These are phyloP conservation scores for Globisporangium rhizosaccharum DNA, from an alignment of 352 stramenopile species.

Conservation along the genomic window DNA sequence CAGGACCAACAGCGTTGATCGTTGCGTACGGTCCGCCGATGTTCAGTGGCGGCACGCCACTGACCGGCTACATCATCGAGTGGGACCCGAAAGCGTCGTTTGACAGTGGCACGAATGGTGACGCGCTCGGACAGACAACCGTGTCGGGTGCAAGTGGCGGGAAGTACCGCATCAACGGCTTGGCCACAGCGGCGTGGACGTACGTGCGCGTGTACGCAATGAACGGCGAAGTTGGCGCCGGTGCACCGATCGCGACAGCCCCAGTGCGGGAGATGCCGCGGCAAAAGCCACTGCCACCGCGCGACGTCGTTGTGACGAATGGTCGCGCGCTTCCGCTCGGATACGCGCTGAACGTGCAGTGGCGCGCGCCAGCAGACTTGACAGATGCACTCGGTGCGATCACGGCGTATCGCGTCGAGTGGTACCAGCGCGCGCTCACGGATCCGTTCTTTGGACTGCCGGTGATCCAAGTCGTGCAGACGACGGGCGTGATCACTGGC, in stretches of 20 bases:
- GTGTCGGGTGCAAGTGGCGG: constrained; percentile 15
- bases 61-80: constrained; percentile 90
- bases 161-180: constrained; percentile 42
- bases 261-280: constrained; percentile 63
- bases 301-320: constrained; percentile 32
- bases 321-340: constrained; percentile 30
- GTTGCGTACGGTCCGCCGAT: constrained; percentile 73
- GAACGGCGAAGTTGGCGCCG: constrained; percentile 50
- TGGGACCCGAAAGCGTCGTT: constrained; percentile 84
- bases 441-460: constrained; percentile 54
- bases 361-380: constrained; percentile 30
- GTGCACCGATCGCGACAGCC: constrained; percentile 31
- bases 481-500: constrained; percentile 35
- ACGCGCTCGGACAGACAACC: constrained; percentile 41
- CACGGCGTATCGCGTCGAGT: constrained; percentile 56
- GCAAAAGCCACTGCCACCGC: constrained; percentile 37
- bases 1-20: constrained; percentile 58
- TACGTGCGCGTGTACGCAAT: constrained; percentile 72
- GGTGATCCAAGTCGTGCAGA: constrained; percentile 49
- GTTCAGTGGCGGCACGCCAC: constrained; percentile 82
- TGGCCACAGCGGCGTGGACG: constrained; percentile 40
- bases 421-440: constrained; percentile 52
- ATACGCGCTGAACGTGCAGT: constrained; percentile 46
- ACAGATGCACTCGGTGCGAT: constrained; percentile 9
- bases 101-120: constrained; percentile 51